Base-by-base conservation (phyloP, 1,284 basidiomycete species). In the Ustilago tritici region DNA sequence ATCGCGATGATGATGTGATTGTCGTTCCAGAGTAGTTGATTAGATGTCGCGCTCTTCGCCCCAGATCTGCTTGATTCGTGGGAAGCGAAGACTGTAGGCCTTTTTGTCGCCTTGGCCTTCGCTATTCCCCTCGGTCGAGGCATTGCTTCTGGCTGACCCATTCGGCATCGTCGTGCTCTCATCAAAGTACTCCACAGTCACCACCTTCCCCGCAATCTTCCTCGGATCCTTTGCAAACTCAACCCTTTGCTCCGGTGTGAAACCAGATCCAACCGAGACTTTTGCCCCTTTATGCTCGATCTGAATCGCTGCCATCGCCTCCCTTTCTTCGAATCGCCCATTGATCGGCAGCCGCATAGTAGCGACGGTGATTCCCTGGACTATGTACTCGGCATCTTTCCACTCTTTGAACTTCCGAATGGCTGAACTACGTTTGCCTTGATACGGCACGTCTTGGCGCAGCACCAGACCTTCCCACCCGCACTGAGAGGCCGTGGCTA, bases 401-500 rank as follows among this genome's bases (percentile, higher is more conserved):
- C 76, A 76, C 49, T 74, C 56, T 32, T 79, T 79, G 41, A 81
- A 59, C 38, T 82, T 82, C 56, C 73, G 75, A 41, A 82, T 71
- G 15, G 68, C 63, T 8, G 61, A 61, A 3, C 73, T 72, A 12
- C 79, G 78, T 36, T 78, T 77, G 34, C 79, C 81, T 49, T 81
- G 76, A 65, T 81, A 81, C 19, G 61, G 41, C 53, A 36, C 38
- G 50, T 81, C 78, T 14, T 67, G 65, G 1, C 81, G 70, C 38
- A 82, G 36, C 11, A 82, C 62, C 19, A 82, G 50, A 2, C 81
- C 81, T 61, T 82, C 81, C 81, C 81, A 82, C 0, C 70, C 73
- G 35, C 60, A 28, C 47, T 59, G 19, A n/a, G 59, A 58, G 9
- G 79, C 75, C 2, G 50, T 61, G 12, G 50, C 53, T 3, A 74